phyloP scores from a whole-genome alignment of 495 filamentous ascomycete genomes.

The Daldinia grandis region DNA sequence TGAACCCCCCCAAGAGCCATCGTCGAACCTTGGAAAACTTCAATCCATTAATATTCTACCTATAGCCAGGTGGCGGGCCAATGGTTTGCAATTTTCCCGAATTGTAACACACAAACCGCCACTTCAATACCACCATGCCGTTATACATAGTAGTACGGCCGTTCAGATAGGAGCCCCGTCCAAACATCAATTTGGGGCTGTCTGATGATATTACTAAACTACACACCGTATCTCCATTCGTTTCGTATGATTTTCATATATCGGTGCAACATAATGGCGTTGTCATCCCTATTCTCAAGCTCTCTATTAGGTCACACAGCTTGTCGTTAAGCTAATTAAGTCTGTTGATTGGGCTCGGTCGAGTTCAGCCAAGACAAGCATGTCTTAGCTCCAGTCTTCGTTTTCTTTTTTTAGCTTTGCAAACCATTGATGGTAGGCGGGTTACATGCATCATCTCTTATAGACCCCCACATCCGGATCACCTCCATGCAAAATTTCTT shows the following conservation, averaged over 20 bases:
- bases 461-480: slow-evolving; percentile 25
- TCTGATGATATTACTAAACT: slow-evolving; percentile 17
- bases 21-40: slow-evolving; percentile 3
- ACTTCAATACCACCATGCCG: slow-evolving; percentile 24
- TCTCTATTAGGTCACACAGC: slow-evolving; percentile 1
- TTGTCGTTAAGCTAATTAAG: slow-evolving; percentile 17
- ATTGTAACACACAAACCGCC: slow-evolving; percentile 15
- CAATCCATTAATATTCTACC: background rate
- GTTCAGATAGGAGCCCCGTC: background rate
- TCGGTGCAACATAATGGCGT: slow-evolving; percentile 14
- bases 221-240: slow-evolving; percentile 9
- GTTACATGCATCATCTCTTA: slow-evolving; percentile 23
- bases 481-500: slow-evolving; percentile 20
- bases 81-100: background rate
- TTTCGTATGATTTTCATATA: slow-evolving; percentile 15
- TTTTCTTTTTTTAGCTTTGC: slow-evolving; percentile 36
- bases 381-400: slow-evolving; percentile 5
- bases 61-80: background rate
- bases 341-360: slow-evolving; percentile 22
- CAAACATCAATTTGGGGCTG: background rate
- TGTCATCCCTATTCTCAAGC: slow-evolving; percentile 7
- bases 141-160: background rate
- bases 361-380: slow-evolving; percentile 21
- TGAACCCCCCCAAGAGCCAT: background rate
- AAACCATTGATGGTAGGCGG: slow-evolving; percentile 8